These are phyloP conservation scores for Pichia cephalocereana DNA, from an alignment of 805 yeast genomes.

Conservation along the genomic window DNA sequence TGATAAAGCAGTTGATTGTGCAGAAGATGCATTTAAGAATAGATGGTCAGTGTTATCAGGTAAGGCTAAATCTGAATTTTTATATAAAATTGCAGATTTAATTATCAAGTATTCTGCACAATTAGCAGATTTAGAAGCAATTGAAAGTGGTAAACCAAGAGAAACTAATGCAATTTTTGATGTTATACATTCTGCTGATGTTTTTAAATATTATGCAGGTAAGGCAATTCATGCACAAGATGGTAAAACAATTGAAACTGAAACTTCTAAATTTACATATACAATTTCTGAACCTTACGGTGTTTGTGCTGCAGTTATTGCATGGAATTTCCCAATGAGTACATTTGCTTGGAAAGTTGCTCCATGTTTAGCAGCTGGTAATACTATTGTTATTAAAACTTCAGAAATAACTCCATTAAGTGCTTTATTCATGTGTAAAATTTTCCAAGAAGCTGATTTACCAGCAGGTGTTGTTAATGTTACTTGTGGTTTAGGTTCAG, in stretches of 20 bases:
- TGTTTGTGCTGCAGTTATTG: conserved; percentile 63
- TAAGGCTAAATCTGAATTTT: conserved; percentile 33
- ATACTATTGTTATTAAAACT: conserved; percentile 53
- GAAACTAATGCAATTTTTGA: conserved; percentile 48
- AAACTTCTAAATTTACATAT: conserved; percentile 49
- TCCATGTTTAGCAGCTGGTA: conserved; percentile 61
- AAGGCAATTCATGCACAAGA: conserved; percentile 57
- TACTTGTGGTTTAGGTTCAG: conserved; percentile 53
- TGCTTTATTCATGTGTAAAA: conserved; percentile 46
- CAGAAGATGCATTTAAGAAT: conserved; percentile 38
- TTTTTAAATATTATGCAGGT: conserved; percentile 62
- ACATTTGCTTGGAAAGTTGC: conserved; percentile 64
- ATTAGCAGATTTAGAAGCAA: conserved; percentile 48
- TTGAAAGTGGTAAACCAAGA: conserved; percentile 52
- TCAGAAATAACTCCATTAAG: conserved; percentile 61
- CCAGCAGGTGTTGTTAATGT: conserved; percentile 60
- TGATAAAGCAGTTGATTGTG: conserved; percentile 43
- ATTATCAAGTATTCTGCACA: conserved; percentile 40
- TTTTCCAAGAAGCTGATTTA: conserved; percentile 49
- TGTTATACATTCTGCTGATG: conserved; percentile 45
- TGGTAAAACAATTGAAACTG: conserved; percentile 58
- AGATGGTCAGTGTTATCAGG: conserved; percentile 42
- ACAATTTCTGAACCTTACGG: conserved; percentile 59
- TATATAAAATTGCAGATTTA: conserved; percentile 42
- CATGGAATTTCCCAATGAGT: conserved; percentile 66